Percentiles rank a stretch among this genome's conserved stretches.
phyloP scores from a whole-genome alignment of 345 rosid genomes.

The Euclidium syriacum region DNA sequence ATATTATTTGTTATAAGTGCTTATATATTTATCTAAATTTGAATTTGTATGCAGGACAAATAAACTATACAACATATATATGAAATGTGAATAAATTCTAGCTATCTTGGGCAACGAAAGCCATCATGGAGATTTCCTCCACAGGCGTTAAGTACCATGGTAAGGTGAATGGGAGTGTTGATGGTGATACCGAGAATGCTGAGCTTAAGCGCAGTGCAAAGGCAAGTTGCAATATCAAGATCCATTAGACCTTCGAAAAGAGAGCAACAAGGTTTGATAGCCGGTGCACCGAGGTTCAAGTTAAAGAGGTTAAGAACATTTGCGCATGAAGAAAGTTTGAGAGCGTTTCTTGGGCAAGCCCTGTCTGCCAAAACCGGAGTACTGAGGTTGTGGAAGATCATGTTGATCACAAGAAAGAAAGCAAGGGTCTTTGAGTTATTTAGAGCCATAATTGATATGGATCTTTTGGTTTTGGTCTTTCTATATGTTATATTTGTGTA shows the following conservation, averaged over 20 bases:
- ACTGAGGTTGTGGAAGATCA: constrained; percentile 30
- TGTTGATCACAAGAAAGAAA: constrained; percentile 27
- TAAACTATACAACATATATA: not conserved
- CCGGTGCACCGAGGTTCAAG: constrained; percentile 28
- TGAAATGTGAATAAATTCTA: not conserved
- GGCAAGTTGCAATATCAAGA: constrained; percentile 23
- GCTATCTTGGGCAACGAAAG: constrained; percentile 23
- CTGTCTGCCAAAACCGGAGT: not conserved
- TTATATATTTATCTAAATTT: constrained; percentile 1
- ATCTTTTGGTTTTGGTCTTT: not conserved
- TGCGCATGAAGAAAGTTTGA: constrained; percentile 23
- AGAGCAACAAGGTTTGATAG: constrained; percentile 29
- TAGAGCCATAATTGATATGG: constrained; percentile 25
- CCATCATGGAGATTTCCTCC: constrained; percentile 24
- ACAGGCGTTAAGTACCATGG: constrained; percentile 26
- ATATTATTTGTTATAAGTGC: constrained; percentile 5
- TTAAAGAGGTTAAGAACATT: constrained; percentile 25
- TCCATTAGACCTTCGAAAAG: constrained; percentile 21
- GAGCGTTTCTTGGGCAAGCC: constrained; percentile 24
- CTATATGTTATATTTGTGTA: not conserved
- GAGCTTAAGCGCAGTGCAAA: constrained; percentile 24
- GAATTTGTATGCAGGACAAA: not conserved
- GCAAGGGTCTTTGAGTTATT: constrained; percentile 21
- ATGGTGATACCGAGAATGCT: constrained; percentile 25
- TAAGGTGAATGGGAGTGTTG: constrained; percentile 24